phyloP scores from a whole-genome alignment of 441 rosid genomes.

The Pelargonium cotyledonis region DNA sequence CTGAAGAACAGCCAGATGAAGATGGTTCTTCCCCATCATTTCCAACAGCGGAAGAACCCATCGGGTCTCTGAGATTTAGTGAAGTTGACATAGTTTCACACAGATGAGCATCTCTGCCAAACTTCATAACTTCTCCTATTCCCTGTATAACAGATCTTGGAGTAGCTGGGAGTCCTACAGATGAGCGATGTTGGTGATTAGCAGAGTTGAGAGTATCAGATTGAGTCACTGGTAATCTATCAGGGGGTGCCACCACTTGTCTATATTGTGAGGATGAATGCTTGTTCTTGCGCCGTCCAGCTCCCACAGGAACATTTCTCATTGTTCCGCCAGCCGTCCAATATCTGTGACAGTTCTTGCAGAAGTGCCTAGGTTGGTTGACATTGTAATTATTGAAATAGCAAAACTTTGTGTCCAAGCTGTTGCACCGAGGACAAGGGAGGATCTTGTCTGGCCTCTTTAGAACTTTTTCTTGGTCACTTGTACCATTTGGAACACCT shows the following conservation, averaged over 20 bases:
- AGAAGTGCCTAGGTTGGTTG: constrained; percentile 67
- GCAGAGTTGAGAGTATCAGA: constrained; percentile 34
- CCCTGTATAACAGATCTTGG: constrained; percentile 29
- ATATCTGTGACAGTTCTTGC: constrained; percentile 69
- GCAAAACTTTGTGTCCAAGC: constrained; percentile 73
- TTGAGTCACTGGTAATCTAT: constrained; percentile 33
- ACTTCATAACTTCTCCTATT: constrained; percentile 48
- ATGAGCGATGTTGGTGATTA: constrained; percentile 29
- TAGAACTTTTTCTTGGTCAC: constrained; percentile 32
- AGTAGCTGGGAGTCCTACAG: constrained; percentile 33
- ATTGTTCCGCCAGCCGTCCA: constrained; percentile 85
- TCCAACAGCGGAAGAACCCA: constrained; percentile 23
- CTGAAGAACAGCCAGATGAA: constrained; percentile 28
- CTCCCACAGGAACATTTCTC: constrained; percentile 77
- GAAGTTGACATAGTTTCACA: constrained; percentile 51
- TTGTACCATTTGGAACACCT: not conserved
- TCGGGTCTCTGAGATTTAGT: constrained; percentile 48
- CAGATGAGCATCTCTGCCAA: constrained; percentile 50
- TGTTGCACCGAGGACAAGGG: constrained; percentile 67
- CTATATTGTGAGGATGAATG: constrained; percentile 48
- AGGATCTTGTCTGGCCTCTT: constrained; percentile 65
- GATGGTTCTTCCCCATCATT: constrained; percentile 37
- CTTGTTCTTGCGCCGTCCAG: constrained; percentile 60
- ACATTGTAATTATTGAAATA: constrained; percentile 71
- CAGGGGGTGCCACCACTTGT: constrained; percentile 42